A percentile compares a stretch with the other conserved stretches of the same genome.
Evolutionary conservation across 176 grass and related monocot genomes (phyloP).

Genomic region (Triticum monococcum): DNA sequence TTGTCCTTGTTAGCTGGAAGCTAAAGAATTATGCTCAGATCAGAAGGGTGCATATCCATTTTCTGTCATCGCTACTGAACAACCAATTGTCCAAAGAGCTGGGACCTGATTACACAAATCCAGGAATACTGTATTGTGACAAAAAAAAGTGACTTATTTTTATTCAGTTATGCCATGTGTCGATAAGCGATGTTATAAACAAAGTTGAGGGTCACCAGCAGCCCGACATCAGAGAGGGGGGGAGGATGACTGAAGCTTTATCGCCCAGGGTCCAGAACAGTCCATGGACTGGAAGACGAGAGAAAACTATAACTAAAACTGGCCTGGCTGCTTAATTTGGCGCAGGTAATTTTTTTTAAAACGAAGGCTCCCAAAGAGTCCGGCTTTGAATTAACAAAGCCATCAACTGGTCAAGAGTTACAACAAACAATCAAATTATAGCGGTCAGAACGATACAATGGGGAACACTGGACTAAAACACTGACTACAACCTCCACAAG

Average conservation of each 20-base stretch:
- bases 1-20: not conserved
- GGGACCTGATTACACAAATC: not conserved
- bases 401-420: no score
- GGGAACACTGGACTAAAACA: no score
- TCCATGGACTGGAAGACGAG: not conserved
- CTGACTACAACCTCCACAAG: no score
- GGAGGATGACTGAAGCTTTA: no score
- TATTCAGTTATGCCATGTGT: not conserved
- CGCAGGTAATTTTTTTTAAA: no score
- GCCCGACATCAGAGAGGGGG: constrained; percentile 8
- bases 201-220: not conserved
- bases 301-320: not conserved
- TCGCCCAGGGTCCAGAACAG: not conserved
- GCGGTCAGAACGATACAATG: no score
- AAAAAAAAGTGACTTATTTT: not conserved
- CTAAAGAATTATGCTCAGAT: not conserved
- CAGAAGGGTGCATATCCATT: not conserved
- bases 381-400: no score
- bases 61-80: not conserved
- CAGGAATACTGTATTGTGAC: not conserved
- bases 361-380: no score
- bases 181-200: constrained; percentile 21
- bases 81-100: not conserved
- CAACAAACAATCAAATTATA: no score
- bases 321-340: constrained; percentile 4